phyloP scores from a whole-genome alignment of 371 early-diverging fungal species.

The Mucor irregularis region DNA sequence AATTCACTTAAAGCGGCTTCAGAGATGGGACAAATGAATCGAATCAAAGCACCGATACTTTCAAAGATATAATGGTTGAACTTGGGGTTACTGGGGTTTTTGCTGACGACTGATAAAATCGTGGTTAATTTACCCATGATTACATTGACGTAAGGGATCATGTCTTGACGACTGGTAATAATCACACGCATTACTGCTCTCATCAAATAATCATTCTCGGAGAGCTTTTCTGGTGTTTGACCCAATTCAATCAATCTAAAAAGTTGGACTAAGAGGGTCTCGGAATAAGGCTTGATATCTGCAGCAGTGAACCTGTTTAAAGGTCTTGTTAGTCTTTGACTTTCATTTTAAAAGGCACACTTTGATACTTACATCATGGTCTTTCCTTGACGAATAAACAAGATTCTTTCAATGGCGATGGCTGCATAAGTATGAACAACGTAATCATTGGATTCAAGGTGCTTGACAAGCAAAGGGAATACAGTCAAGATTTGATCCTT shows the following conservation, averaged over 20 bases:
- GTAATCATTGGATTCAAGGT: conserved; percentile 76
- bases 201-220: conserved; percentile 96
- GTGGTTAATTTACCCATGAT: conserved; percentile 72
- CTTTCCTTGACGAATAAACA: conserved; percentile 78
- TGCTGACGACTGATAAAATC: conserved; percentile 82
- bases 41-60: conserved; percentile 84
- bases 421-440: conserved; percentile 94
- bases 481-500: conserved; percentile 77
- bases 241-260: conserved; percentile 75
- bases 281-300: conserved; percentile 73
- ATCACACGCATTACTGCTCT: conserved; percentile 86
- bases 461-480: conserved; percentile 79
- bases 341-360: neutral
- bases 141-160: conserved; percentile 69
- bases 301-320: conserved; percentile 63
- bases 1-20: conserved; percentile 73
- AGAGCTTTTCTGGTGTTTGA: conserved; percentile 78
- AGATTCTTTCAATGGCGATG: conserved; percentile 86
- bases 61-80: conserved; percentile 98
- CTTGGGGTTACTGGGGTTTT: conserved; percentile 95
- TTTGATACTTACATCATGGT: conserved; percentile 53
- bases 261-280: conserved; percentile 69
- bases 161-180: conserved; percentile 69
- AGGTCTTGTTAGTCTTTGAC: neutral
- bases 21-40: conserved; percentile 67